A percentile compares a stretch with the other conserved stretches of the same genome.
Conservation (phyloP, 331 rosid genomes). For the Pyrus hybrid region DNA sequence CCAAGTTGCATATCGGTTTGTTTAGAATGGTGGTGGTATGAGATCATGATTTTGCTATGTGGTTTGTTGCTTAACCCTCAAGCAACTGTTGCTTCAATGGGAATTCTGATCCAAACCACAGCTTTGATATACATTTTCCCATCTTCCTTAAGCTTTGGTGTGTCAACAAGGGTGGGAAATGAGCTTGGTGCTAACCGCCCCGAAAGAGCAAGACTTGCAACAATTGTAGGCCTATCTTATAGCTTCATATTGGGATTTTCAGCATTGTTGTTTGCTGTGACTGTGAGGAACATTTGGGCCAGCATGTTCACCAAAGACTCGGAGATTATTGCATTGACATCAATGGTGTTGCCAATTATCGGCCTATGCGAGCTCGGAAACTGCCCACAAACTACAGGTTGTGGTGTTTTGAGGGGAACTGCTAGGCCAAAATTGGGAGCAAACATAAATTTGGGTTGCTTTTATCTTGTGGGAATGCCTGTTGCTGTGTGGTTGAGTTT, state of each 20-base stretch:
- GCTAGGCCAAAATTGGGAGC: constrained; percentile 77
- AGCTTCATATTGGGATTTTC: constrained; percentile 50
- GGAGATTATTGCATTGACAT: constrained; percentile 51
- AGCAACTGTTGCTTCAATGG: constrained; percentile 84
- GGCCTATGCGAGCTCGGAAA: constrained; percentile 80
- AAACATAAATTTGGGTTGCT: constrained; percentile 58
- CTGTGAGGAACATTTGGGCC: constrained; percentile 61
- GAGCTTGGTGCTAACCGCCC: constrained; percentile 66
- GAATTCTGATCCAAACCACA: constrained; percentile 72
- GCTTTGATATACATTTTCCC: constrained; percentile 74
- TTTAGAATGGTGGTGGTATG: constrained; percentile 94
- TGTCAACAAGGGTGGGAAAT: constrained; percentile 73
- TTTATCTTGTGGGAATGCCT: constrained; percentile 78
- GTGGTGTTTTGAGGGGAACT: constrained; percentile 69
- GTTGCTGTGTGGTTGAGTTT: constrained; percentile 59
- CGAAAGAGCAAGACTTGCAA: constrained; percentile 37
- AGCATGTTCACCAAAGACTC: constrained; percentile 56
- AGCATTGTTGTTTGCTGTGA: constrained; percentile 47
- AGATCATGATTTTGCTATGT: constrained; percentile 66
- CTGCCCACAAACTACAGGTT: constrained; percentile 70
- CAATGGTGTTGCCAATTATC: constrained; percentile 59
- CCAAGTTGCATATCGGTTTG: constrained; percentile 84
- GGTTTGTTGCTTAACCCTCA: constrained; percentile 65
- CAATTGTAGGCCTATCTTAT: constrained; percentile 46
- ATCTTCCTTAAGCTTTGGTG: constrained; percentile 61